Evolutionary conservation across 176 grass and related monocot species (phyloP), one percentile per base, ranked within the genome.

Genomic region (Microstegium vimineum): DNA sequence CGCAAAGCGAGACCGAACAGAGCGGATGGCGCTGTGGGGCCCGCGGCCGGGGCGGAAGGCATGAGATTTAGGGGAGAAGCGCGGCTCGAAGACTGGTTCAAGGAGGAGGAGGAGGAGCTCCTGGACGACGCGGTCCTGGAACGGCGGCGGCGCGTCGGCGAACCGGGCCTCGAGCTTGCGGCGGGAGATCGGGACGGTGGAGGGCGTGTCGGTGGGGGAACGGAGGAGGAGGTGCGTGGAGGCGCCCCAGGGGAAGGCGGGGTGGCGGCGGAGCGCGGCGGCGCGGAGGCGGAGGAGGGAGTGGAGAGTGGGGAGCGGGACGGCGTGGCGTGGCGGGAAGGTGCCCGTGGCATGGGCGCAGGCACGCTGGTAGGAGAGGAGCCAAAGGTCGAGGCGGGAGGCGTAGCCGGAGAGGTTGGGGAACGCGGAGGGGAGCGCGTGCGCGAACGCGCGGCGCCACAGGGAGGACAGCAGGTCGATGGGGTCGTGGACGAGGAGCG

Each of bases 371-470:
- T 95, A 93, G 45, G 96, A 94, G 57, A 95, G 89, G 40, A 99
- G 80, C 96, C 93, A 99, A 22, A 99, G 89, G 62, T 95, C 92
- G 64, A 95, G 90, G 83, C 91, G 89, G 71, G 88, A 87, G 83
- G 90, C 82, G 82, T 93, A 95, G 20, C 93, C 93, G 35, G 96
- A 95, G 84, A 99, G 96, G 80, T 94, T 93, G 46, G 96, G 82
- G 80, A 99, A 89, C 6, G 87, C 85, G 54, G 80, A 4, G 11
- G 49, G 62, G 5, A 81, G 74, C 25, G 75, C 75, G 22, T 86
- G 89, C 33, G 85, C 82, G 89, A 94, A 99, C 80, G 93, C 91
- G 69, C 87, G 89, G 34, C 85, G 85, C 96, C 96, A 99, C 16
- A 99, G 85, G 16, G 87, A 75, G 46, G 91, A 92, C 62, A 92